Evolutionary conservation across 352 stramenopile genomes (phyloP).

Genomic region (Phytophthora pinifolia): DNA sequence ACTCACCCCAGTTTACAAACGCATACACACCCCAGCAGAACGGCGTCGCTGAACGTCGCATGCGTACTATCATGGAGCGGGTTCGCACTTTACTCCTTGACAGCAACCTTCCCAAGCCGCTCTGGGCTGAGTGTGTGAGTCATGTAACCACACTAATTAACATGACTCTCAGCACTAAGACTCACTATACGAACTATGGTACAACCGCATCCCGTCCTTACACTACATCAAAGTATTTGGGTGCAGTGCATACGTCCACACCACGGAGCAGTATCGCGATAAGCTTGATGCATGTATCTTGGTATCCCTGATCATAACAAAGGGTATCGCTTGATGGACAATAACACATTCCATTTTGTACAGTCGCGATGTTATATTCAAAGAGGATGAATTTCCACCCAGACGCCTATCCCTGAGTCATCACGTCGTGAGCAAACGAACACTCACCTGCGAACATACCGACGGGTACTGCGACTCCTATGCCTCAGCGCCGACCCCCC

Average conservation of each 20-base stretch:
- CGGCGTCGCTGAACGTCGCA: slow-evolving; percentile 4
- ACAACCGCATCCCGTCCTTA: slow-evolving; percentile 5
- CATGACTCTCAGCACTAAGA: slow-evolving; percentile 7
- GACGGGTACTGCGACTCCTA: too few species aligned
- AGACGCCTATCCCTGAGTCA: too few species aligned
- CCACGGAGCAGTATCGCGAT: slow-evolving; percentile 4
- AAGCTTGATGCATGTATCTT: slow-evolving; percentile 9
- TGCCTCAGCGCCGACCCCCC: neutral
- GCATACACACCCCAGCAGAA: slow-evolving; percentile 13
- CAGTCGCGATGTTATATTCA: slow-evolving; percentile 9
- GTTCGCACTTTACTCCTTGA: slow-evolving; percentile 5
- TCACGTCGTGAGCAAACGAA: too few species aligned
- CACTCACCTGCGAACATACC: too few species aligned
- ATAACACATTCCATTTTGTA: slow-evolving; percentile 3
- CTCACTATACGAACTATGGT: slow-evolving; percentile 7
- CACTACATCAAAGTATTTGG: slow-evolving; percentile 6
- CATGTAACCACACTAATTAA: slow-evolving; percentile 18
- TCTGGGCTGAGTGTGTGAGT: slow-evolving; percentile 5
- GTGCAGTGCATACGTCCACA: slow-evolving; percentile 5
- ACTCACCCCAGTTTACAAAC: slow-evolving; percentile 17
- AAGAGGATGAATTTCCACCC: slow-evolving; percentile 7
- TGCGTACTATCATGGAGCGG: slow-evolving; percentile 7
- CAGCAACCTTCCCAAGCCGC: slow-evolving; percentile 3
- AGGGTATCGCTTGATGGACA: slow-evolving; percentile 8
- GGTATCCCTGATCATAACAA: slow-evolving; percentile 5